A percentile compares a stretch with the other conserved stretches of the same genome.
phyloP scores from a whole-genome alignment of 768 basidiomycete genomes.

The Leccinum imitatum region DNA sequence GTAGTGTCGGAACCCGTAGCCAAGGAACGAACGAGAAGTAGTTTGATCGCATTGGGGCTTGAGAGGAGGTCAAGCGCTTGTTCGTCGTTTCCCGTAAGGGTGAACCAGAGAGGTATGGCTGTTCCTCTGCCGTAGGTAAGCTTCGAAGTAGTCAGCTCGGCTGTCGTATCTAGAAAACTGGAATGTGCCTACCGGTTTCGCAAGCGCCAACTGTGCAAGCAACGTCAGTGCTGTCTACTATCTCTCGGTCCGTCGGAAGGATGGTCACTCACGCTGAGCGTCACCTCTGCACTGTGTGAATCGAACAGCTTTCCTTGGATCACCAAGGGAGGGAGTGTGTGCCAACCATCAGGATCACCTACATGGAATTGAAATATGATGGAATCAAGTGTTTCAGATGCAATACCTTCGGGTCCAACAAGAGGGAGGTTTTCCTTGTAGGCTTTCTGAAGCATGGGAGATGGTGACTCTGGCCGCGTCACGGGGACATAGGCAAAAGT shows the following conservation, averaged over 20 bases:
- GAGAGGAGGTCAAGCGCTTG: constrained; percentile 53
- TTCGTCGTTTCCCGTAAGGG: constrained; percentile 42
- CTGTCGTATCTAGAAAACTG: neutral
- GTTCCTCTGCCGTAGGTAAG: constrained; percentile 51
- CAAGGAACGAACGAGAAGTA: constrained; percentile 48
- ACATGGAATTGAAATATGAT: neutral
- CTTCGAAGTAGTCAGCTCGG: constrained; percentile 26
- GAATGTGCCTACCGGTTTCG: constrained; percentile 41
- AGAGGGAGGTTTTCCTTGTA: constrained; percentile 34
- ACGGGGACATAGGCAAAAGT: constrained; percentile 35
- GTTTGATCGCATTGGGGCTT: constrained; percentile 36
- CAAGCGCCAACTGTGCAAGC: constrained; percentile 43
- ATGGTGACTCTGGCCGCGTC: constrained; percentile 35
- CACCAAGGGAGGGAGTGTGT: constrained; percentile 31
- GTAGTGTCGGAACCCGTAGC: constrained; percentile 50
- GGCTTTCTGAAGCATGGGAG: constrained; percentile 36
- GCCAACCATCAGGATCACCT: constrained; percentile 43
- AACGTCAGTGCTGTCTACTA: neutral
- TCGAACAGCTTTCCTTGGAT: constrained; percentile 38
- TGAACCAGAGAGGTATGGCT: constrained; percentile 50
- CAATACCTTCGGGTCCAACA: constrained; percentile 34
- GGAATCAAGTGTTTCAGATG: neutral
- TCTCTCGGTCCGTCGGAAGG: neutral
- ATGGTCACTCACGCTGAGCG: constrained; percentile 31
- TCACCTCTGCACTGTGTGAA: constrained; percentile 29